These are phyloP conservation scores for Allodekkera sacchari DNA, from an alignment of 805 yeast species.

Conservation along the genomic window DNA sequence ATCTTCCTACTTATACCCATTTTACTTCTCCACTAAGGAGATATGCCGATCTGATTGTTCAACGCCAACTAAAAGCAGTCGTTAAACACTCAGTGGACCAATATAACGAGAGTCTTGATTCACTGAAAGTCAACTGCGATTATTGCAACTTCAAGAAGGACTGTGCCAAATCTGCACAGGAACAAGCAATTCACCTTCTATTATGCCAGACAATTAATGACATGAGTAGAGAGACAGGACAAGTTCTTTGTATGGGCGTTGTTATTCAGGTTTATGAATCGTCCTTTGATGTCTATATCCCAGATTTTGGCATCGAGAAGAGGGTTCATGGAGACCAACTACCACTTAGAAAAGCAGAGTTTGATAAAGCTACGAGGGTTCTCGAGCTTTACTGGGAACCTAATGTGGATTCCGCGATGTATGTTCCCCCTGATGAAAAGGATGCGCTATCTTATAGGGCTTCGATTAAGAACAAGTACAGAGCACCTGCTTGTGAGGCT, in stretches of 20 bases:
- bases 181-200: slow-evolving; percentile 83
- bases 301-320: slow-evolving; percentile 91
- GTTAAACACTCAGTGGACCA: slow-evolving; percentile 35
- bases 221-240: slow-evolving; percentile 67
- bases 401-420: slow-evolving; percentile 88
- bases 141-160: slow-evolving; percentile 94
- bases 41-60: slow-evolving; percentile 88
- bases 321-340: slow-evolving; percentile 96
- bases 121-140: slow-evolving; percentile 76
- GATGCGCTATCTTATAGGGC: slow-evolving; percentile 67
- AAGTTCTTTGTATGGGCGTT: slow-evolving; percentile 74
- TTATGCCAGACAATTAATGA: slow-evolving; percentile 78
- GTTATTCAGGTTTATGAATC: slow-evolving; percentile 92
- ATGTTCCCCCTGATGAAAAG: slow-evolving; percentile 82
- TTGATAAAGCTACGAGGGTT: slow-evolving; percentile 55
- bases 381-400: slow-evolving; percentile 89
- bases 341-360: slow-evolving; percentile 88
- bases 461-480: slow-evolving; percentile 69
- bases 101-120: slow-evolving; percentile 47
- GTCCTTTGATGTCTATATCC: slow-evolving; percentile 86
- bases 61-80: slow-evolving; percentile 75
- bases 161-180: slow-evolving; percentile 88
- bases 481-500: slow-evolving; percentile 64
- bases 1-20: slow-evolving; percentile 82
- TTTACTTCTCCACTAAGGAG: slow-evolving; percentile 89